Evolutionary conservation across 306 rosid species (phyloP).

Genomic region (Cucurbita ficifolia): DNA sequence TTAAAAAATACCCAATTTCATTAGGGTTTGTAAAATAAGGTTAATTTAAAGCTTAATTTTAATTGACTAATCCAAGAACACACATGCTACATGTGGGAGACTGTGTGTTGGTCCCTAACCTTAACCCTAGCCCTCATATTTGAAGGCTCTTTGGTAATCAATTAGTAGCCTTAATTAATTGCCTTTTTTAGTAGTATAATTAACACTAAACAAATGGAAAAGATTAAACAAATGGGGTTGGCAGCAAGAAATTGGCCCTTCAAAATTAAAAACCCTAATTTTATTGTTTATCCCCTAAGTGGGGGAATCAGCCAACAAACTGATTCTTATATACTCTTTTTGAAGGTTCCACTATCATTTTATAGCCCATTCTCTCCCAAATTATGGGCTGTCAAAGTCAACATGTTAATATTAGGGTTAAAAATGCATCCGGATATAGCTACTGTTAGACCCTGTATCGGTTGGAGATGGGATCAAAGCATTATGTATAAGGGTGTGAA

Average conservation of each 20-base stretch:
- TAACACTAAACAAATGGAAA: not conserved
- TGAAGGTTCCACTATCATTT: not conserved
- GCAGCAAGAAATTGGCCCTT: not conserved
- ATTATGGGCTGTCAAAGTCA: not conserved
- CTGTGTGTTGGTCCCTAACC: slow-evolving; percentile 26
- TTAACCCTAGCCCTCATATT: slow-evolving; percentile 24
- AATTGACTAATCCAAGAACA: slow-evolving; percentile 24
- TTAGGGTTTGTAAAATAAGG: not conserved
- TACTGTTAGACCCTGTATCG: too few species aligned
- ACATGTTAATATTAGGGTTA: too few species aligned
- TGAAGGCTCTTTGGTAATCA: slow-evolving; percentile 17
- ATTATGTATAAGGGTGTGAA: too few species aligned
- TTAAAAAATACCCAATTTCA: not conserved
- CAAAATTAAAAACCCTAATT: not conserved
- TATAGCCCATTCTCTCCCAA: not conserved
- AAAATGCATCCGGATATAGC: too few species aligned
- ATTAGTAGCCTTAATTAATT: not conserved
- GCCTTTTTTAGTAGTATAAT: not conserved
- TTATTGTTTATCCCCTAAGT: not conserved
- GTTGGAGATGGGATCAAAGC: too few species aligned
- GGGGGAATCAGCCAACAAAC: not conserved
- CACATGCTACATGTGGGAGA: slow-evolving; percentile 62
- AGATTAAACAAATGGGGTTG: not conserved
- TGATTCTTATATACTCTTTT: not conserved
- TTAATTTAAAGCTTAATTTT: slow-evolving; percentile 13